Percentiles rank a stretch among this genome's conserved stretches.
These are phyloP conservation scores for Trametes cinnabarina DNA, from an alignment of 768 basidiomycete genomes.

Conservation along the genomic window DNA sequence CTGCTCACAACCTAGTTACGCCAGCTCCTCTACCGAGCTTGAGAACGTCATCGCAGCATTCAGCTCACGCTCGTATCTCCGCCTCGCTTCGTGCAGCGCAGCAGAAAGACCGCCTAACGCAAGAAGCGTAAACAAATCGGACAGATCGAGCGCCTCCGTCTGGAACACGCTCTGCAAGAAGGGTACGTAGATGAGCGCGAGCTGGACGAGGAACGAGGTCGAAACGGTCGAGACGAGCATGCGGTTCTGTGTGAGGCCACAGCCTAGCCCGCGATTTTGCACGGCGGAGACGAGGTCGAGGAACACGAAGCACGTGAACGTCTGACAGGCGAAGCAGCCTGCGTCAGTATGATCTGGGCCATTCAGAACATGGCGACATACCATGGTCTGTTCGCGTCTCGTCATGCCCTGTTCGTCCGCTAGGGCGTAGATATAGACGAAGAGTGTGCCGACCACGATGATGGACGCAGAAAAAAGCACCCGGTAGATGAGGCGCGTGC, in stretches of 20 bases:
- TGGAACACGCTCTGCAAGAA: slow-evolving; percentile 92
- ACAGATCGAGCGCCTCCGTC: slow-evolving; percentile 70
- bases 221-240: slow-evolving; percentile 90
- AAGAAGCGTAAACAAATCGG: slow-evolving; percentile 72
- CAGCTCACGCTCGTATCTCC: slow-evolving; percentile 70
- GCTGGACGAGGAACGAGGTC: slow-evolving; percentile 79
- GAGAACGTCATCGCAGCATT: slow-evolving; percentile 53
- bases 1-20: too few relatives aligned
- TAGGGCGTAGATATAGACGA: slow-evolving; percentile 80
- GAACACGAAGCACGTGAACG: slow-evolving; percentile 96
- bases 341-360: background rate
- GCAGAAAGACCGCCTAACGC: slow-evolving; percentile 65
- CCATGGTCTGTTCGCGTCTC: slow-evolving; percentile 93
- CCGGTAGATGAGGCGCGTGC: slow-evolving; percentile 63
- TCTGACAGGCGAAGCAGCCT: slow-evolving; percentile 45
- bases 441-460: slow-evolving; percentile 86
- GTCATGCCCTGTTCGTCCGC: slow-evolving; percentile 77
- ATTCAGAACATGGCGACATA: slow-evolving; percentile 36
- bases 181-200: slow-evolving; percentile 86
- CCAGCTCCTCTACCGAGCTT: slow-evolving; percentile 58
- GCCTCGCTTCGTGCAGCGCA: slow-evolving; percentile 70
- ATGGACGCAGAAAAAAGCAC: slow-evolving; percentile 93
- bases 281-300: slow-evolving; percentile 94
- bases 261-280: slow-evolving; percentile 90
- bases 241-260: slow-evolving; percentile 77